Base-by-base conservation (phyloP, 306 rosid species). In the Crotalaria pallida region DNA sequence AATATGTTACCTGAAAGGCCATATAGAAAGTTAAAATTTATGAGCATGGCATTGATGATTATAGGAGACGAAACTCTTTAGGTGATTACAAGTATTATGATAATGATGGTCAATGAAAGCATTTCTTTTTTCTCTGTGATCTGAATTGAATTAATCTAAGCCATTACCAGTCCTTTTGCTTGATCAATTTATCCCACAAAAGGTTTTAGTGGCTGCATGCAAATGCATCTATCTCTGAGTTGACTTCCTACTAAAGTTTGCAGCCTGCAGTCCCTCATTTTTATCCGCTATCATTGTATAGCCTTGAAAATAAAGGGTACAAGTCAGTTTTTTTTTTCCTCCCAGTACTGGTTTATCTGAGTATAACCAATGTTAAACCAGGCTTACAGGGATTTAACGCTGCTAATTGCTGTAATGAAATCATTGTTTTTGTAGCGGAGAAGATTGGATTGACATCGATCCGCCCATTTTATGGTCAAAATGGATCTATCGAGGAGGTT, bases 381-480 rank as follows among this genome's bases (percentile, higher is more conserved):
- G 16, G 10, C 33, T 69, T 26, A 6, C 69, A 2, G 16, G 15
- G 29, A 63, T 33, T 69, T 50, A 15, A 65, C 11, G 12, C 18
- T 31, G 36, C 36, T 17, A 18, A 22, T 8, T 52, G 26, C 13
- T 36, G 48, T 59, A 29, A 34, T 38, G 69, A 6, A 43, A 49
- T 65, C 24, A 15, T 56, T 19, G 13, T 41, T 65, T 41, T 65
- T 69, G 72, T 65, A 92, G 98, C 93, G 62, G 78, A 68, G 77
- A 88, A 92, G 85, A 90, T 90, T 69, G 89, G 87, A 17, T 45
- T 88, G 65, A 79, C 81, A 44, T 65, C 77, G 12, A 65, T 80
- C 15, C 69, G 16, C 34, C 86, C 98, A 56, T 82, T 86, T 69
- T 88, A 92, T 72, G 44, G 53, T 22, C 96, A 88, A 76, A 88